phyloP scores from a whole-genome alignment of 148 eudicot species.

The Linanthus parryae region DNA sequence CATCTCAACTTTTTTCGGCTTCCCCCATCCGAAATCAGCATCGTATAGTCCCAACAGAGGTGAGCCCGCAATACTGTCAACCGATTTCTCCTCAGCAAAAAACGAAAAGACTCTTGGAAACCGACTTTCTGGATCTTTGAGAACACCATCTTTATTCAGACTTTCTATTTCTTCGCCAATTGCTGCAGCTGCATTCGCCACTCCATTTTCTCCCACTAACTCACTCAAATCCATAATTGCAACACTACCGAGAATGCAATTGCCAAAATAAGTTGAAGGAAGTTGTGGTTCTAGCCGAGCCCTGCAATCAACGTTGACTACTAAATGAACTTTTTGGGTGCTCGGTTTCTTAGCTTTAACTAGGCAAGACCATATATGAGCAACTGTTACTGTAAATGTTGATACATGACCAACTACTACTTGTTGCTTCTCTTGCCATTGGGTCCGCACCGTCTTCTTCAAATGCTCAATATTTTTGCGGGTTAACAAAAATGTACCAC shows the following conservation, averaged over 20 bases:
- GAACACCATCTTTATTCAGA: background rate
- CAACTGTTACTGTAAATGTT: background rate
- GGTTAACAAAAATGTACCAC: background rate
- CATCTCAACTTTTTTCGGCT: constrained; percentile 1
- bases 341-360: background rate
- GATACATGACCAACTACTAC: background rate
- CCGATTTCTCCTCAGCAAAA: background rate
- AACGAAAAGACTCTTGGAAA: background rate
- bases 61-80: background rate
- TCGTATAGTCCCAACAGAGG: constrained; percentile 2
- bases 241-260: background rate
- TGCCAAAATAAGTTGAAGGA: constrained; percentile 5
- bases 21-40: background rate
- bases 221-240: background rate
- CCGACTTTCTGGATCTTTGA: background rate
- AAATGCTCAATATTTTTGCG: background rate
- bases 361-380: background rate
- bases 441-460: background rate
- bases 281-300: background rate
- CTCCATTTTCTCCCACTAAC: background rate
- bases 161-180: background rate
- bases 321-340: background rate
- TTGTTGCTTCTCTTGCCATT: background rate
- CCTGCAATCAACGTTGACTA: background rate
- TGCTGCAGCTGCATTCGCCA: background rate